These are phyloP conservation scores for Cotoneaster glaucophyllus DNA, from an alignment of 306 rosid genomes.

Conservation along the genomic window DNA sequence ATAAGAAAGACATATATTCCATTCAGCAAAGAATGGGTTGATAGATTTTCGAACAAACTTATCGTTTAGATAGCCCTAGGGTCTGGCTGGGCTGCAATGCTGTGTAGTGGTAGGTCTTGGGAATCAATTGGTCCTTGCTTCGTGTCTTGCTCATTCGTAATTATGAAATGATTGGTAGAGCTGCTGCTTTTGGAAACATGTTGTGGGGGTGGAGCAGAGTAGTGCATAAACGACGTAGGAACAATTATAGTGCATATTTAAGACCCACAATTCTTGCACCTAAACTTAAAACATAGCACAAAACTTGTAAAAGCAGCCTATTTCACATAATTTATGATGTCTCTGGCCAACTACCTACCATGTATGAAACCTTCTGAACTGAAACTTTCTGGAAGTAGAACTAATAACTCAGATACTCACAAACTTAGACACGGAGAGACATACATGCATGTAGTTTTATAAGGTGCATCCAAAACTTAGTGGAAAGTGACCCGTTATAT, in stretches of 20 bases:
- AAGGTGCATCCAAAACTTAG: neutral
- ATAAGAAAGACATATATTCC: neutral
- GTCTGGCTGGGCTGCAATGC: neutral
- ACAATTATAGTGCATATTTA: neutral
- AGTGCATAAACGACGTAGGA: neutral
- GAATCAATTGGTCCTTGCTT: neutral
- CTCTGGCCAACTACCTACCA: neutral
- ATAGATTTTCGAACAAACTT: neutral
- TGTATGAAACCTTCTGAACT: neutral
- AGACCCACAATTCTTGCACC: neutral
- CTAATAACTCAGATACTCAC: neutral
- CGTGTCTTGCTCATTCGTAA: neutral
- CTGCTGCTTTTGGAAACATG: neutral
- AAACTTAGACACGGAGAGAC: neutral
- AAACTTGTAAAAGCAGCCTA: neutral
- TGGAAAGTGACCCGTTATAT: no score
- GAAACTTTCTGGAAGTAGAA: neutral
- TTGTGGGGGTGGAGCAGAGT: neutral
- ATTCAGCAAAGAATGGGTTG: neutral
- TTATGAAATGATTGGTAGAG: neutral
- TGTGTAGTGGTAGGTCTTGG: neutral
- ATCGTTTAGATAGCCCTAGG: neutral
- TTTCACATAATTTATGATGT: neutral
- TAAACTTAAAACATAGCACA: neutral
- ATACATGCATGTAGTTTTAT: neutral